Conservation (phyloP, 805 yeast species). For the Candida argentea region DNA sequence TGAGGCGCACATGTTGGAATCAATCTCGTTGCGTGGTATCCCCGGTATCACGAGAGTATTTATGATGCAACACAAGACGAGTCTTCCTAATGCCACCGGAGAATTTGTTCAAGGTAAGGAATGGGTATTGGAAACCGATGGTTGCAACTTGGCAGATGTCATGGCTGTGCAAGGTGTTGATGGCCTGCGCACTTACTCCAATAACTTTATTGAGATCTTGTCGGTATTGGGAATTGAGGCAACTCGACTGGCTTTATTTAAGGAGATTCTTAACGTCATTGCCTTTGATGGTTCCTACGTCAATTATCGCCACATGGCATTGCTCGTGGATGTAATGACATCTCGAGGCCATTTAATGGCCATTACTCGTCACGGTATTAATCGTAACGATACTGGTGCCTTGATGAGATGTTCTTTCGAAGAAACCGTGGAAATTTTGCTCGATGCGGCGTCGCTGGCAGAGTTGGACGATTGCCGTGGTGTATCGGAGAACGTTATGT, state of each 20-base stretch:
- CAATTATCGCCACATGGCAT: conserved; percentile 96
- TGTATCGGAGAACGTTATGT: conserved; percentile 93
- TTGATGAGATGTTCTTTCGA: conserved; percentile 99
- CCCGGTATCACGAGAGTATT: conserved; percentile 85
- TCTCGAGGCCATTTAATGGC: conserved; percentile 98
- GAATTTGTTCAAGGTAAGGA: conserved; percentile 84
- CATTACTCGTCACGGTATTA: conserved; percentile 98
- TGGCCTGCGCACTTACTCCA: conserved; percentile 81
- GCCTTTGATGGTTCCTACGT: conserved; percentile 99
- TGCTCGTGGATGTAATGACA: conserved; percentile 96
- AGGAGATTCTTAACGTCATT: conserved; percentile 92
- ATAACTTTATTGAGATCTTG: conserved; percentile 91
- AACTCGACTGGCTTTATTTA: conserved; percentile 86
- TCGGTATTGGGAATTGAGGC: conserved; percentile 98
- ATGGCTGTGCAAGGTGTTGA: conserved; percentile 95
- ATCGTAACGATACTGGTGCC: conserved; percentile 98
- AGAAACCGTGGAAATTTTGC: conserved; percentile 94
- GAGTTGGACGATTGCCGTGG: conserved; percentile 98
- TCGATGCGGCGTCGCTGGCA: conserved; percentile 97
- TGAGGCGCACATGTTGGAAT: conserved; percentile 93
- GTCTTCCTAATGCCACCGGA: conserved; percentile 68
- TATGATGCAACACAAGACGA: conserved; percentile 78
- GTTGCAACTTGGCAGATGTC: conserved; percentile 91
- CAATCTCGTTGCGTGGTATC: conserved; percentile 91
- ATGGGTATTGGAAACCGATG: conserved; percentile 99